A percentile compares a stretch with the other conserved stretches of the same genome.
phyloP scores from a whole-genome alignment of 768 basidiomycete species.

The Dacryopinax primogenitus region DNA sequence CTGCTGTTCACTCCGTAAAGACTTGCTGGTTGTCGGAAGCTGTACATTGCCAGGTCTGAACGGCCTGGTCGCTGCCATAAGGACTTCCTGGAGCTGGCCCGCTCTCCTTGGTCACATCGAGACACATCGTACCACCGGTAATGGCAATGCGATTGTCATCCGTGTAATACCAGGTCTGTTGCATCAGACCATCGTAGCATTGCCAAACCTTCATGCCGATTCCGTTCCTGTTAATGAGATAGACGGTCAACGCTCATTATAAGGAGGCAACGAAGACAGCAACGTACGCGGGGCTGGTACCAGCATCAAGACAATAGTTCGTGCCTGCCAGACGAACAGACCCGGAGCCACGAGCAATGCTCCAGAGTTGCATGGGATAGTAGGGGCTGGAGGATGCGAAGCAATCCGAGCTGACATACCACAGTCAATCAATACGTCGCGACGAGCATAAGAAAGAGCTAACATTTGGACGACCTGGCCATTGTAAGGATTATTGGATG shows the following conservation, averaged over 20 bases:
- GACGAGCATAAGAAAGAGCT: too few species aligned
- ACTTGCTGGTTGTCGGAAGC: background rate
- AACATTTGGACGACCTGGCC: background rate
- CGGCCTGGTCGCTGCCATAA: background rate
- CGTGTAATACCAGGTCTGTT: conserved; percentile 21
- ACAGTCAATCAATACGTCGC: too few species aligned
- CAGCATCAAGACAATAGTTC: conserved; percentile 22
- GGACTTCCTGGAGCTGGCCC: background rate
- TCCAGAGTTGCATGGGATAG: background rate
- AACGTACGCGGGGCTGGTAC: conserved; percentile 14
- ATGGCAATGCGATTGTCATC: conserved; percentile 18
- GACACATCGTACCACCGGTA: conserved; percentile 6
- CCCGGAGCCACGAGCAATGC: background rate
- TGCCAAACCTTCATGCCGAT: conserved; percentile 8
- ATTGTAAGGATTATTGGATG: background rate
- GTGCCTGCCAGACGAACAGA: conserved; percentile 14
- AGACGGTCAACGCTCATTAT: background rate
- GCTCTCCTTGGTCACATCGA: background rate
- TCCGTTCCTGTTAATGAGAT: background rate
- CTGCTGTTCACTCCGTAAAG: too few species aligned
- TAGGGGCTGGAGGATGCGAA: background rate
- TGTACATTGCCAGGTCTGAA: background rate
- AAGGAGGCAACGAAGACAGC: background rate
- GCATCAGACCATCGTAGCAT: conserved; percentile 16
- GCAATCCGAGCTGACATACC: background rate